phyloP scores from a whole-genome alignment of 768 basidiomycete genomes.

The Lentinula edodes region DNA sequence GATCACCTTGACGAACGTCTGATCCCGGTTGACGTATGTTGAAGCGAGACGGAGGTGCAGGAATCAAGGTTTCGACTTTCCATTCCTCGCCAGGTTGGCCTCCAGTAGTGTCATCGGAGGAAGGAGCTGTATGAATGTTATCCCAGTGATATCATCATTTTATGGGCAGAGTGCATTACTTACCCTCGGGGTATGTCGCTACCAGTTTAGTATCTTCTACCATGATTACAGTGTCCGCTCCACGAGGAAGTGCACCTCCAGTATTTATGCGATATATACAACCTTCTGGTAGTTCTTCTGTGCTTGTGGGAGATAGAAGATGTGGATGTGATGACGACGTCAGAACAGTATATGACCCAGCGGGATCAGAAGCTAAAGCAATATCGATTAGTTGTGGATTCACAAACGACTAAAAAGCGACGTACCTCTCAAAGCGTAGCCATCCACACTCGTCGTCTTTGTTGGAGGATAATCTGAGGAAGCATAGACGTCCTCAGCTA shows the following conservation, averaged over 20 bases:
- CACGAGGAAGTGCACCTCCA: conserved; percentile 72
- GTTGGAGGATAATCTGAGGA: conserved; percentile 57
- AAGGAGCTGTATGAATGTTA: neutral
- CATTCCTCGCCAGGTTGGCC: conserved; percentile 50
- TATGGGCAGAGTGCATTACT: neutral
- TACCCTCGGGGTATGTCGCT: conserved; percentile 35
- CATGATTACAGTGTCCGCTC: conserved; percentile 82
- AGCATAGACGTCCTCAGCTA: conserved; percentile 73
- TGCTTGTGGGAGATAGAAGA: conserved; percentile 37
- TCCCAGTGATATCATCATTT: neutral
- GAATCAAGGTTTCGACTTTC: conserved; percentile 61
- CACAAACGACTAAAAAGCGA: neutral
- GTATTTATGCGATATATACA: conserved; percentile 80
- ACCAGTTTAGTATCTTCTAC: conserved; percentile 85
- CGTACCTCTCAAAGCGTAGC: conserved; percentile 76
- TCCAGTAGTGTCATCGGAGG: conserved; percentile 16
- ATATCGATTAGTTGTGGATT: neutral
- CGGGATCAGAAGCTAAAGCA: conserved; percentile 50
- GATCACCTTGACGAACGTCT: conserved; percentile 63
- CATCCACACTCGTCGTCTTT: conserved; percentile 80
- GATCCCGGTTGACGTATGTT: conserved; percentile 73
- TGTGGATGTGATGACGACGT: conserved; percentile 46
- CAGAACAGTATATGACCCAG: conserved; percentile 64
- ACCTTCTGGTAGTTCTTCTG: conserved; percentile 41
- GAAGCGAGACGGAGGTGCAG: conserved; percentile 55